Conservation (phyloP, 371 early-diverging fungal species). For the Mucor irregularis region DNA sequence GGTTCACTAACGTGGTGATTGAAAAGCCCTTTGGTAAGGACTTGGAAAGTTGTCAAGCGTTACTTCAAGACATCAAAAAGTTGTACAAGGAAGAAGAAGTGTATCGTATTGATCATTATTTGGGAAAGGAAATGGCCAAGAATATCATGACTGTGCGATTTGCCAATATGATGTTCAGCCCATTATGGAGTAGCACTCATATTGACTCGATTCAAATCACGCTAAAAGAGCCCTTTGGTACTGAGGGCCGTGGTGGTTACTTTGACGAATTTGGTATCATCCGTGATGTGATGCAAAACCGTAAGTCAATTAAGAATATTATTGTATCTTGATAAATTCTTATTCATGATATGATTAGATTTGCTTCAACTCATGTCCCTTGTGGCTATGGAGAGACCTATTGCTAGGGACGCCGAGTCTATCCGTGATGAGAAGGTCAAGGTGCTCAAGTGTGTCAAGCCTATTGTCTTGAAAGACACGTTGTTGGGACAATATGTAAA, state of each 20-base stretch:
- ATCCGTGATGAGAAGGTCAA: conserved; percentile 91
- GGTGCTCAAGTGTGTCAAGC: conserved; percentile 76
- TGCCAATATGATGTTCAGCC: conserved; percentile 88
- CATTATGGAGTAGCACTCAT: conserved; percentile 85
- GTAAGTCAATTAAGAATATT: conserved; percentile 40
- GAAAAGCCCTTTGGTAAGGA: conserved; percentile 99
- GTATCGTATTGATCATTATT: conserved; percentile 97
- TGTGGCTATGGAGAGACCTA: conserved; percentile 91
- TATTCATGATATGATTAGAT: neutral
- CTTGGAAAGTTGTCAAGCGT: conserved; percentile 74
- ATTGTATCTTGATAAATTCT: neutral
- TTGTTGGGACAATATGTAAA: conserved; percentile 89
- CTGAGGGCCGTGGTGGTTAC: conserved; percentile 98
- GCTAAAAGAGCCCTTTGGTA: conserved; percentile 97
- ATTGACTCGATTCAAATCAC: conserved; percentile 95
- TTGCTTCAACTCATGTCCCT: conserved; percentile 66
- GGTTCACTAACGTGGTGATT: conserved; percentile 79
- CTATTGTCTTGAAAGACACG: conserved; percentile 74
- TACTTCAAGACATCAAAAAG: conserved; percentile 66
- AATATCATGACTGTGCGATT: conserved; percentile 93
- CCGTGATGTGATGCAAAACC: conserved; percentile 99
- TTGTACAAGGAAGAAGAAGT: conserved; percentile 90
- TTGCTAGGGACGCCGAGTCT: conserved; percentile 76
- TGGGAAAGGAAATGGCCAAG: conserved; percentile 99
- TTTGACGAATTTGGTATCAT: conserved; percentile 99